Conservation (phyloP, 495 filamentous ascomycete species). For the Podospora comata region DNA sequence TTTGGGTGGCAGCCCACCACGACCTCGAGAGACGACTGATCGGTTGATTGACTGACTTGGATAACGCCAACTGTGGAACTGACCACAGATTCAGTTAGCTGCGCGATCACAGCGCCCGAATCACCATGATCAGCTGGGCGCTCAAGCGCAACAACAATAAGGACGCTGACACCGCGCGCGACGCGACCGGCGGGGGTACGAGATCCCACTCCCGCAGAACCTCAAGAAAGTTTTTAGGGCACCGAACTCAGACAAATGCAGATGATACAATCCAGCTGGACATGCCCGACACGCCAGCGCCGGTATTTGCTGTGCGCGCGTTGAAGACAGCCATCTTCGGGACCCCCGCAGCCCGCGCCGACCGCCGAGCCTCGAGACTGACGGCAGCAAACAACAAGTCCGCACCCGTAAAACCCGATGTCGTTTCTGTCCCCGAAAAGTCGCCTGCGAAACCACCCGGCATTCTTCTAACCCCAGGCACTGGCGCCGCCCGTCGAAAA, state of each 20-base stretch:
- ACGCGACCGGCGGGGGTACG: slow-evolving; percentile 23
- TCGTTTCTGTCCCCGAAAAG: slow-evolving; percentile 23
- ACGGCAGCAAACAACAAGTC: slow-evolving; percentile 10
- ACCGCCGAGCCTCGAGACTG: slow-evolving; percentile 32
- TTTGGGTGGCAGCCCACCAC: neutral
- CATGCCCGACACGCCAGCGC: slow-evolving; percentile 85
- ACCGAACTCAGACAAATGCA: slow-evolving; percentile 19
- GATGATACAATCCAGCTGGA: slow-evolving; percentile 55
- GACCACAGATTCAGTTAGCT: neutral
- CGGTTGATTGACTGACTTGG: neutral
- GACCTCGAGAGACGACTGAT: neutral
- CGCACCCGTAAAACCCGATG: neutral
- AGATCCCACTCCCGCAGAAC: neutral
- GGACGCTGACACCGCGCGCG: slow-evolving; percentile 28
- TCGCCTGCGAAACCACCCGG: slow-evolving; percentile 47
- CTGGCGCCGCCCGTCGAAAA: slow-evolving; percentile 71
- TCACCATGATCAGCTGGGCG: slow-evolving; percentile 57
- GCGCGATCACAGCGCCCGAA: neutral
- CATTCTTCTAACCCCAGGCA: slow-evolving; percentile 89
- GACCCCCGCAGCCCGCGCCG: slow-evolving; percentile 53
- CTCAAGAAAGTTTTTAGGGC: slow-evolving; percentile 7
- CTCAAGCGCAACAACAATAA: slow-evolving; percentile 36
- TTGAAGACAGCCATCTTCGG: slow-evolving; percentile 91
- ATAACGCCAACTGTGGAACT: neutral
- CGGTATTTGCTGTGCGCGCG: slow-evolving; percentile 89